Percentiles rank a stretch among this genome's conserved stretches.
phyloP scores from a whole-genome alignment of 257 asterid species.

The Mentha longifolia region DNA sequence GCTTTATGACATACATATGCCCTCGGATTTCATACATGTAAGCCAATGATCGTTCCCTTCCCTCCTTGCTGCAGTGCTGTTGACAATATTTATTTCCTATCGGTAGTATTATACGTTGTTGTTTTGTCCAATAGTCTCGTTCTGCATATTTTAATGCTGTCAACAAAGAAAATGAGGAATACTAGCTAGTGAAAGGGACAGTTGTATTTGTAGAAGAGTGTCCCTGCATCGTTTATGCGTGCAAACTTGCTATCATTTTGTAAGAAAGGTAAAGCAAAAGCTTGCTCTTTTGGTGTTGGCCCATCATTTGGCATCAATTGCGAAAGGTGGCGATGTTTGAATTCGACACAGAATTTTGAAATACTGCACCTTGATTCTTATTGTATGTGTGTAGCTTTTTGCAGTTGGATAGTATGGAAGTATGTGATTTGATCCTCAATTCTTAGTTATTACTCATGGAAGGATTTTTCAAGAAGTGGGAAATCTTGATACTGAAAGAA shows the following conservation, averaged over 20 bases:
- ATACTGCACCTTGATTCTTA: not conserved
- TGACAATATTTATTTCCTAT: not conserved
- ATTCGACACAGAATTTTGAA: not conserved
- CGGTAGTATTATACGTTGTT: not conserved
- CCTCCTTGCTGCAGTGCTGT: not conserved
- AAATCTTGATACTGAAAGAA: not conserved
- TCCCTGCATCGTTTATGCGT: not conserved
- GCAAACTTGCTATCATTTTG: not conserved
- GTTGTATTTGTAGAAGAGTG: not conserved
- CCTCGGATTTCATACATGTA: not conserved
- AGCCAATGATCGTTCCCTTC: not conserved
- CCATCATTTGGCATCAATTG: no score
- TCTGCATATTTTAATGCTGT: conserved; percentile 11
- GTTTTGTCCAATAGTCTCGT: not conserved
- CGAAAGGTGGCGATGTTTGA: not conserved
- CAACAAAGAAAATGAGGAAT: conserved; percentile 4
- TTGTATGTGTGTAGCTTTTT: not conserved
- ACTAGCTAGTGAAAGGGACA: not conserved
- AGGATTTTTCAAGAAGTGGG: not conserved
- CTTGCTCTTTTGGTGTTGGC: not conserved
- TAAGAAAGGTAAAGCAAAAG: not conserved
- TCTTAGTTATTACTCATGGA: no score
- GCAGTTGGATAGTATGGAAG: not conserved
- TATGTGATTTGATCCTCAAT: no score
- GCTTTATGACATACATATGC: conserved; percentile 49